Evolutionary conservation across 148 eudicot genomes (phyloP), one percentile per base, ranked within the genome.

Genomic region (Oxyria digyna): DNA sequence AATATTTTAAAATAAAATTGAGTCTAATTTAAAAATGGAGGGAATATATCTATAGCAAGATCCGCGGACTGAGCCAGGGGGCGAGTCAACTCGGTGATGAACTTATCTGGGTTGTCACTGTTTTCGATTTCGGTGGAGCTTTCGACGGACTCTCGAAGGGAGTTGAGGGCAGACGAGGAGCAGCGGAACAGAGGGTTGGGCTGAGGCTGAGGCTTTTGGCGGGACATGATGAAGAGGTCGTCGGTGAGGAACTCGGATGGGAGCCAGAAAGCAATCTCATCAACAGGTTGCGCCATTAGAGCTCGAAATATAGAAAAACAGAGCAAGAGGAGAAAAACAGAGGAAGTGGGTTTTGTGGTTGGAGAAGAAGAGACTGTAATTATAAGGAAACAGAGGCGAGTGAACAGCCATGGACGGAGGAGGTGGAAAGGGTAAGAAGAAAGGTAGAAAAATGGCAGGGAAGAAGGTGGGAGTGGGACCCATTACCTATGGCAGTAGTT

Each of bases 161-260:
- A 81, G 72, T 46, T 59, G 42, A 71, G 75, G 4, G 42, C 48
- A n/a, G 73, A 46, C 46, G 55, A 48, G 41, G 49, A 55, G 32
- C 66, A 27, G 37, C 49, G 72, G 46, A 65, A 62, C 40, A 70
- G 67, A 18, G 70, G 6, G 69, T 18, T 37, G 46, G 69, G 15
- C 1, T 15, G 46, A n/a, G 29, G 9, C 15, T 23, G 31, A 24
- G n/a, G 74, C 8, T 31, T 13, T 50, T 8, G 38, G 42, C 11
- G 24, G 17, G 40, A 13, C 8, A 11, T 6, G 4, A 73, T 13
- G 79, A 74, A 74, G 23, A 81, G 54, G 67, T 87, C 84, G 10
- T 82, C 87, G 73, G 84, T 74, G 59, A 87, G 85, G 43, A 91
- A 87, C 67, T 83, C 85, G 3, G 91, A 68, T 0, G 91, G 97